Conservation (phyloP, 768 basidiomycete genomes). For the Trametes maxima region DNA sequence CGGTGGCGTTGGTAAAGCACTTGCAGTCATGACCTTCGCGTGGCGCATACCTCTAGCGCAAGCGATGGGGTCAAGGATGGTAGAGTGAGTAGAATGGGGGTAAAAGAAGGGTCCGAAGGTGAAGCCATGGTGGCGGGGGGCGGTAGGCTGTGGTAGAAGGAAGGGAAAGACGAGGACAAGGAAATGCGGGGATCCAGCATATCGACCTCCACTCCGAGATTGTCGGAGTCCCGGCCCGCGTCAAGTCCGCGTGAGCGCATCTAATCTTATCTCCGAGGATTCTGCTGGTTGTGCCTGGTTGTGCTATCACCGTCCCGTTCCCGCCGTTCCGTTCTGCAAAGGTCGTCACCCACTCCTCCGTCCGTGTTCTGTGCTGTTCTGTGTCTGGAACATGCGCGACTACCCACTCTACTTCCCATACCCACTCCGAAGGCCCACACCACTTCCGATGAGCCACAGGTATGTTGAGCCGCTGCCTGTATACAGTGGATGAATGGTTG, state of each 20-base stretch:
- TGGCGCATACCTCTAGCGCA: conserved; percentile 56
- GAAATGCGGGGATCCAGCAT: neutral
- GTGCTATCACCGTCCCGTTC: neutral
- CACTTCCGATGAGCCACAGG: too few relatives aligned
- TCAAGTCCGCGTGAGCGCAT: neutral
- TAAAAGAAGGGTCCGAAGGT: conserved; percentile 34
- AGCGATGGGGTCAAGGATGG: conserved; percentile 58
- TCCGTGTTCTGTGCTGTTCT: too few relatives aligned
- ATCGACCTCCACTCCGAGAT: neutral
- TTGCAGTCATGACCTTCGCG: neutral
- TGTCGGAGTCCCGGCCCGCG: conserved; percentile 12
- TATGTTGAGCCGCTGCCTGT: too few relatives aligned
- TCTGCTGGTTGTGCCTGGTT: neutral
- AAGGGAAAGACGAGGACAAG: neutral
- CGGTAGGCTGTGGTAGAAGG: neutral
- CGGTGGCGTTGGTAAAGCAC: conserved; percentile 10
- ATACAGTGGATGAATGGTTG: too few relatives aligned
- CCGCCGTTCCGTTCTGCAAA: too few relatives aligned
- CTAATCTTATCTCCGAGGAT: conserved; percentile 9
- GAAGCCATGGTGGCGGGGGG: conserved; percentile 3
- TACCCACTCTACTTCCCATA: too few relatives aligned
- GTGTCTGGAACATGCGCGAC: too few relatives aligned
- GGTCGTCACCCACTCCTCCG: too few relatives aligned
- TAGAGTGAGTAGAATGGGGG: conserved; percentile 55
- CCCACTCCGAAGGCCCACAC: too few relatives aligned